Base-by-base conservation (phyloP, 2,329 filamentous ascomycete genomes). In the Trichoderma hamatum region DNA sequence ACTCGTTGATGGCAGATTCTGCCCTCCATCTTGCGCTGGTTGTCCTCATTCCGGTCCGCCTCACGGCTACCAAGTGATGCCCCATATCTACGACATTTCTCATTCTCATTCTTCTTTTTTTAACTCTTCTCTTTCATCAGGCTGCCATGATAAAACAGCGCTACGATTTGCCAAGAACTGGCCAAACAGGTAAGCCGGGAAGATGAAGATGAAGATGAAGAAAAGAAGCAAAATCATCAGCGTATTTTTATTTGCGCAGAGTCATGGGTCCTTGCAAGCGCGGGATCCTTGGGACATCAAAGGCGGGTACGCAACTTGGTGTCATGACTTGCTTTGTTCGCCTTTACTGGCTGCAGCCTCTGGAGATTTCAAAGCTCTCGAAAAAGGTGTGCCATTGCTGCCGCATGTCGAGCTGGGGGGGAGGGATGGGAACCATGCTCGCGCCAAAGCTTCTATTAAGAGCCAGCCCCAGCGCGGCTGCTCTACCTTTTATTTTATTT, bases 311-410 rank as follows among this genome's bases (percentile, higher is more conserved):
- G 52, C 51, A 56, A 34, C 28, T n/a, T 65, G 62, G 62, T 67
- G 63, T 59, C 63, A 67, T 67, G 63, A 59, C 63, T 59, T 67
- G 54, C 36, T 59, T 28, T 30, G 28, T 67, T 16, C 39, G 26
- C 39, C 54, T 26, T 67, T 49, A 67, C 54, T 58, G 54, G 63
- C 63, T 67, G 54, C 63, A 46, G 54, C 26, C 14, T 59, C 30
- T 49, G 39, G 32, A 19, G 52, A 34, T 19, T 49, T 51, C 54
- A 59, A 19, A 67, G 9, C 30, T 13, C 21, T 49, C 19, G 39
- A 43, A 34, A 56, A 62, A 59, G 58, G 66, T 68, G 66, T 68
- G 66, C 66, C 66, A 68, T 68, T 68, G 58, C 46, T 55, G 49
- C 28, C 24, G 66, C 46, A 54, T 68, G 24, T 56, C 34, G 59